phyloP scores from a whole-genome alignment of 75 land plant species.

The Sequoiadendron giganteum region DNA sequence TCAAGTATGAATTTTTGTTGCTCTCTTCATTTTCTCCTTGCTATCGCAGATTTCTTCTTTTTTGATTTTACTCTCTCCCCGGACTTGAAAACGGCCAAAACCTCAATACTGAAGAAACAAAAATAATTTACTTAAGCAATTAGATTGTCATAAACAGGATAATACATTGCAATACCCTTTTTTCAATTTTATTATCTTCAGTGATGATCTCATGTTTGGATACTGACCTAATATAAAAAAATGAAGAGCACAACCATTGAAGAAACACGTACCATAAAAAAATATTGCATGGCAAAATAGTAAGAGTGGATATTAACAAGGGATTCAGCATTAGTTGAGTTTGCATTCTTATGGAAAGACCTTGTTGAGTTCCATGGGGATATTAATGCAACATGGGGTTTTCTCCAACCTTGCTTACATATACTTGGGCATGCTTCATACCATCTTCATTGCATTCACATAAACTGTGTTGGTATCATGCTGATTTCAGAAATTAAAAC shows the following conservation, averaged over 20 bases:
- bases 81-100: conserved; percentile 82
- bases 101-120: conserved; percentile 69
- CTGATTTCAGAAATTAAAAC: not conserved
- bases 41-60: conserved; percentile 36
- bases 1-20: not conserved
- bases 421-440: not conserved
- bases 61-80: conserved; percentile 32
- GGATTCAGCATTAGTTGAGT: not conserved
- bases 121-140: not conserved
- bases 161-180: not conserved
- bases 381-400: not conserved
- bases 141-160: not conserved
- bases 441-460: not conserved
- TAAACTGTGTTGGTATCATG: not conserved
- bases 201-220: not conserved
- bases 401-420: not conserved
- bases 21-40: not conserved
- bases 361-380: not conserved
- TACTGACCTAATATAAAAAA: not conserved
- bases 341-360: not conserved
- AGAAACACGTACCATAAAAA: not conserved
- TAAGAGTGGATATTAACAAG: not conserved
- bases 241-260: not conserved
- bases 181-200: not conserved
- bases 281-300: not conserved